Evolutionary conservation across 2,329 filamentous ascomycete species (phyloP), one percentile per base, ranked within the genome.

Genomic region (Epichloe hybrida): DNA sequence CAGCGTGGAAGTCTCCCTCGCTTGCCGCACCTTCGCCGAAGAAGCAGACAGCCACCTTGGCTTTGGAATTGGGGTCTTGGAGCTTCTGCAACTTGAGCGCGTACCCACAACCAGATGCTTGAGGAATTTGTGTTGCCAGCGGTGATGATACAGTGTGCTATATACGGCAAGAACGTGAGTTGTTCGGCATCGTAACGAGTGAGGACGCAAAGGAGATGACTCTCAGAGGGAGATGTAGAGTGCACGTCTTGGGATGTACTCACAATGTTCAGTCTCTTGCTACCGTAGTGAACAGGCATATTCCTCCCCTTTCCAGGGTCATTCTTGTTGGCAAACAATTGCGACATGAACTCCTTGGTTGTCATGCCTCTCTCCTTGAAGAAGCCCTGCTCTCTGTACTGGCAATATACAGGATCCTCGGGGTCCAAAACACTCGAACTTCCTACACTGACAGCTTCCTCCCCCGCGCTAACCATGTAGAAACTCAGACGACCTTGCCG

Each of bases 231-330:
- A 21, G 5, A 12, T 17, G 17, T 11, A 43, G 13, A 43, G 12
- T 23, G 5, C 3, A 11, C 17, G 17, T n/a, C 6, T 31, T n/a
- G 8, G n/a, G 6, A 15, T 41, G 1, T 20, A 71, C 79, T 64
- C 64, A 90, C 86, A 61, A 95, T 89, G 59, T 95, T 88, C 52
- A 94, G 73, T 56, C 87, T 82, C 52, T 76, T 80, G 65, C 85
- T 89, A 45, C 90, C 90, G 62, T 97, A 98, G 68, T 98, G 93
- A 13, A 97, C 87, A 0, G 93, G 93, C 93, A 98, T 98, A 61
- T 95, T 97, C 55, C 91, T 81, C 1, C 90, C 93, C 53, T 76
- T 78, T 1, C 91, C 90, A 0, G 75, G 67, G 59, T 98, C 93
- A 55, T 88, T 79, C 50, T 73, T 77, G 63, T 95, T 97, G 20